Conservation (phyloP, 352 stramenopile genomes). For the Pythium vanterpoolii region DNA sequence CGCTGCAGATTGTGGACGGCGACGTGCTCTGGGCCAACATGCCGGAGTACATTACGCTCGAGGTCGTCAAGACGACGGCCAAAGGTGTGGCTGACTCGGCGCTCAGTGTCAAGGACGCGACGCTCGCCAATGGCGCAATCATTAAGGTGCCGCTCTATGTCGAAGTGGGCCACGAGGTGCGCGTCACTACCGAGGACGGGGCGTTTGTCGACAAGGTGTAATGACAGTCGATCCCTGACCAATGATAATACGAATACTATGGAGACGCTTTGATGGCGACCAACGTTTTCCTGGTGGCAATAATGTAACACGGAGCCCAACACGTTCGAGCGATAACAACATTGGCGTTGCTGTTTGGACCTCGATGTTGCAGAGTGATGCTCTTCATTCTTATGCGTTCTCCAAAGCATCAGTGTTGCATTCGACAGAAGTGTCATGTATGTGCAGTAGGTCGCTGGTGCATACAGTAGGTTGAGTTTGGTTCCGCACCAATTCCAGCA, state of each 20-base stretch:
- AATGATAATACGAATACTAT: background rate
- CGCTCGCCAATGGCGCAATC: conserved; percentile 69
- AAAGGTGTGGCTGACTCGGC: conserved; percentile 75
- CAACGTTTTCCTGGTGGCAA: too few species aligned
- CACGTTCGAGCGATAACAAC: too few species aligned
- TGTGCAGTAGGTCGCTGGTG: background rate
- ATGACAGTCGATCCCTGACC: background rate
- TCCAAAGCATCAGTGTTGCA: background rate
- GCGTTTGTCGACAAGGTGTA: conserved; percentile 78
- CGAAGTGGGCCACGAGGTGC: conserved; percentile 73
- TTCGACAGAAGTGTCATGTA: background rate
- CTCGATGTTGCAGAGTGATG: background rate
- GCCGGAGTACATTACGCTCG: conserved; percentile 73
- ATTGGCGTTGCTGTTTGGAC: background rate
- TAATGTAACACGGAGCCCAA: too few species aligned
- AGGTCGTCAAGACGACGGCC: conserved; percentile 74
- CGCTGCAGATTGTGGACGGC: conserved; percentile 81
- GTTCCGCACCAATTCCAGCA: background rate
- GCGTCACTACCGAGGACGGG: conserved; percentile 69
- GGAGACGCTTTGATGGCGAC: background rate
- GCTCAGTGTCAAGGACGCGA: conserved; percentile 81
- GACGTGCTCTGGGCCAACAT: conserved; percentile 86
- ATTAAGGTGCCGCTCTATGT: conserved; percentile 86
- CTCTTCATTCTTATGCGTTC: background rate
- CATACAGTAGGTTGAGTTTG: too few species aligned